A percentile compares a stretch with the other conserved stretches of the same genome.
phyloP scores from a whole-genome alignment of 2,329 filamentous ascomycete genomes.

The Sclerotinia sclerotiorum region DNA sequence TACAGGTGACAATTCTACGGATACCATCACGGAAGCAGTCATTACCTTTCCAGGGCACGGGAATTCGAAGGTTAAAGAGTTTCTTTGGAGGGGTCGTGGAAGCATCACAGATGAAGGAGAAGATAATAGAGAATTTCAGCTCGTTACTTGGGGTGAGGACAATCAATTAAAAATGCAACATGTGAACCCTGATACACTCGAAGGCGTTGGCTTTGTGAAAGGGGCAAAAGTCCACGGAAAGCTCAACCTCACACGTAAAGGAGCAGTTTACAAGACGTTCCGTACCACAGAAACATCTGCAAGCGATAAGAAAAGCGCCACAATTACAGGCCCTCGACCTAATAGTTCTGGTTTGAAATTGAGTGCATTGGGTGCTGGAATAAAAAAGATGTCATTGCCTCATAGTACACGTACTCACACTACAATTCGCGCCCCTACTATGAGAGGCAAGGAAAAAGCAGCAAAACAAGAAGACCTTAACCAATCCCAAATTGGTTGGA shows the following conservation, averaged over 20 bases:
- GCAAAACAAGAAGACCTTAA: constrained; percentile 40
- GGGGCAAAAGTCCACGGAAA: constrained; percentile 64
- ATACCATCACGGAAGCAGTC: constrained; percentile 51
- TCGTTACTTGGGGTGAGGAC: constrained; percentile 91
- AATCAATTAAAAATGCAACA: constrained; percentile 77
- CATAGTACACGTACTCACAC: constrained; percentile 30
- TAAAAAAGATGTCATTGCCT: constrained; percentile 48
- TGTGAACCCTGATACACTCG: constrained; percentile 62
- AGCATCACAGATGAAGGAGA: constrained; percentile 61
- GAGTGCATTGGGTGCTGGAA: constrained; percentile 37
- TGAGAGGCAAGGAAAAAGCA: constrained; percentile 38
- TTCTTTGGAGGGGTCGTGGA: constrained; percentile 82
- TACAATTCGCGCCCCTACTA: constrained; percentile 36
- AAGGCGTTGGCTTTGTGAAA: constrained; percentile 70
- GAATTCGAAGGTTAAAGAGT: constrained; percentile 78
- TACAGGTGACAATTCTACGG: constrained; percentile 46
- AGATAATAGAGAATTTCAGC: constrained; percentile 85
- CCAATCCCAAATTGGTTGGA: constrained; percentile 65
- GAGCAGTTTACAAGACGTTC: constrained; percentile 82
- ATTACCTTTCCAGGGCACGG: constrained; percentile 59
- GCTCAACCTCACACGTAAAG: constrained; percentile 75
- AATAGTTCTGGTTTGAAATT: constrained; percentile 44
- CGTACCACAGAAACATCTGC: constrained; percentile 65
- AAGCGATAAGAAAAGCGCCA: constrained; percentile 58
- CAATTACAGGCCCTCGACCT: constrained; percentile 61